phyloP scores from a whole-genome alignment of 768 basidiomycete species.

The Gyrodon lividus region DNA sequence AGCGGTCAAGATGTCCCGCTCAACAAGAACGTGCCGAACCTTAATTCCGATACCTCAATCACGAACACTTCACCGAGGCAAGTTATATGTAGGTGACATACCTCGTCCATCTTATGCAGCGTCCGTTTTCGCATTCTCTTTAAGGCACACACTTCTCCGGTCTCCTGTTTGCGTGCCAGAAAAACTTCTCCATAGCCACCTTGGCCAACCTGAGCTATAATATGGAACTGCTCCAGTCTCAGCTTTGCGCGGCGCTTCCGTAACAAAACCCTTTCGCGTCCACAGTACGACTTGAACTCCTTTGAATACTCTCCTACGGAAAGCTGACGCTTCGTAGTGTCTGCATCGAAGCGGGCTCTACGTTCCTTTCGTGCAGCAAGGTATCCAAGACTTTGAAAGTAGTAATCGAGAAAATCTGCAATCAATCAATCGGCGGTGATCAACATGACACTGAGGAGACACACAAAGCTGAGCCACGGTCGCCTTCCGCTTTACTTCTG shows the following conservation, averaged over 20 bases:
- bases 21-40: conserved; percentile 97
- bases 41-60: conserved; percentile 27
- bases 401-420: conserved; percentile 94
- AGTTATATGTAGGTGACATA: conserved; percentile 27
- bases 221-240: conserved; percentile 92
- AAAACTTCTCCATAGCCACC: conserved; percentile 99
- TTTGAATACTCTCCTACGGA: conserved; percentile 54
- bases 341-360: conserved; percentile 76
- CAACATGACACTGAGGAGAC: conserved; percentile 28
- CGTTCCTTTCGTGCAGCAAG: conserved; percentile 84
- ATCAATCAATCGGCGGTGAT: conserved; percentile 11
- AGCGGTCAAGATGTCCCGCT: conserved; percentile 95
- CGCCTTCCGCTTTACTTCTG: conserved; percentile 91
- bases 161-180: conserved; percentile 91
- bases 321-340: conserved; percentile 70
- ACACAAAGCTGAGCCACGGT: conserved; percentile 96
- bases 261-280: conserved; percentile 90
- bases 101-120: conserved; percentile 98
- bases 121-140: conserved; percentile 98
- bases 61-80: not conserved
- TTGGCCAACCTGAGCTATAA: conserved; percentile 98
- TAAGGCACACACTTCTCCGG: conserved; percentile 93
- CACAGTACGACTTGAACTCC: conserved; percentile 92
- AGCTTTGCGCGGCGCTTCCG: conserved; percentile 91
- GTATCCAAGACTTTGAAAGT: conserved; percentile 93